phyloP scores from a whole-genome alignment of 2,329 filamentous ascomycete species.

The Colletotrichum tanaceti region DNA sequence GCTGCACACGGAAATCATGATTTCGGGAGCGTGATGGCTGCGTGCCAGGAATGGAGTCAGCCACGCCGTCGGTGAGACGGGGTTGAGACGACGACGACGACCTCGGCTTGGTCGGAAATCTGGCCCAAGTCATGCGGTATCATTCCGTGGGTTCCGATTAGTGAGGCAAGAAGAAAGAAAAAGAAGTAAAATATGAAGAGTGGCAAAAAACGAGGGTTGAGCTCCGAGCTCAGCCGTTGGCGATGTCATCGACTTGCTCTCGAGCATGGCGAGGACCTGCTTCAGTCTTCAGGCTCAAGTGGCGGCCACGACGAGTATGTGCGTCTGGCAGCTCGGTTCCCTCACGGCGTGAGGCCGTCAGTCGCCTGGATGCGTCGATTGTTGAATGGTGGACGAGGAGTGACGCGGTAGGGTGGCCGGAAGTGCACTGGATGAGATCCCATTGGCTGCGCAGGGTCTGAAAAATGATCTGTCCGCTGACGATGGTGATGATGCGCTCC shows the following conservation, averaged over 20 bases:
- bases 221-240: conserved; percentile 6
- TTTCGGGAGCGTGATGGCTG: conserved; percentile 13
- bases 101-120: conserved; percentile 4
- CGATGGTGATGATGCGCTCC: neutral
- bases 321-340: conserved; percentile 9
- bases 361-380: neutral
- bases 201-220: neutral
- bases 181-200: no score
- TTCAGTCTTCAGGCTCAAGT: neutral
- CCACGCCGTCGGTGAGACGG: neutral
- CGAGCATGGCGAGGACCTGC: neutral
- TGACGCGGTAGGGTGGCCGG: conserved; percentile 6
- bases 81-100: neutral
- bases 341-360: conserved; percentile 1
- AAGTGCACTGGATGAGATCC: conserved; percentile 1
- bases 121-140: neutral
- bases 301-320: neutral
- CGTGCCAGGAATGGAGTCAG: conserved; percentile 4
- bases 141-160: neutral
- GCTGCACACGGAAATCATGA: conserved; percentile 3
- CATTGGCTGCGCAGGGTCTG: neutral
- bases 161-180: neutral
- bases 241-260: conserved; percentile 9
- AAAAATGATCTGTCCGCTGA: neutral
- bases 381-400: neutral